Evolutionary conservation across 2,329 filamentous ascomycete species (phyloP), one percentile per base, ranked within the genome.

Genomic region (Trichoderma guizhouense): DNA sequence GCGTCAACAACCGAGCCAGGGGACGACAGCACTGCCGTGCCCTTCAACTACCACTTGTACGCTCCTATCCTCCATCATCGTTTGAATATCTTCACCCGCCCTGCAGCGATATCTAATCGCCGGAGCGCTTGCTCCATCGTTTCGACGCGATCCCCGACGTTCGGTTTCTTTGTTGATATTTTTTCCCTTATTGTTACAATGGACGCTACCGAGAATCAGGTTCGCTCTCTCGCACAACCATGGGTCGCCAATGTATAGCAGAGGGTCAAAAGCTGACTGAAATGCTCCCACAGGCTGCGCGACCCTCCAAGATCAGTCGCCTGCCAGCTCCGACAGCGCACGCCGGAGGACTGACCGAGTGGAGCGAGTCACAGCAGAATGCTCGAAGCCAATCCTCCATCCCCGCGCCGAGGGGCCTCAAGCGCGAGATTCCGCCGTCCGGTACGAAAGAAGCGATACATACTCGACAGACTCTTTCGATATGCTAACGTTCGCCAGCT

Each of bases 291-390:
- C 69, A 80, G 79, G 60, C 75, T 15, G 75, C 78, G 73, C 76
- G 79, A 74, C 74, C 63, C 69, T 80, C 79, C 57, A 81, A 78
- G 60, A 74, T 75, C 58, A 81, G 79, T 73, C 77, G 80, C 21
- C 73, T 82, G 34, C 80, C 78, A 26, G 78, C 77, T 9, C 80
- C 79, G 66, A 74, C 76, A 6, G 73, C 76, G 43, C 72, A 75
- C 39, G 72, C 74, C 72, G 76, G 74, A 14, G 81, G 82, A 4
- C 83, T 90, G 18, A 79, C 84, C 11, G 88, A 90, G 76, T 86
- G 89, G 75, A 85, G 83, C 76, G 87, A 90, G 8, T 90, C 89
- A n/a, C 87, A 91, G 76, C 84, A 82, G 80, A 91, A 91, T 78
- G 79, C 85, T 57, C 86, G 88, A 65, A 79, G 81, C 12, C 85